Evolutionary conservation across 2,329 filamentous ascomycete genomes (phyloP).

Genomic region (Xylaria sp.): DNA sequence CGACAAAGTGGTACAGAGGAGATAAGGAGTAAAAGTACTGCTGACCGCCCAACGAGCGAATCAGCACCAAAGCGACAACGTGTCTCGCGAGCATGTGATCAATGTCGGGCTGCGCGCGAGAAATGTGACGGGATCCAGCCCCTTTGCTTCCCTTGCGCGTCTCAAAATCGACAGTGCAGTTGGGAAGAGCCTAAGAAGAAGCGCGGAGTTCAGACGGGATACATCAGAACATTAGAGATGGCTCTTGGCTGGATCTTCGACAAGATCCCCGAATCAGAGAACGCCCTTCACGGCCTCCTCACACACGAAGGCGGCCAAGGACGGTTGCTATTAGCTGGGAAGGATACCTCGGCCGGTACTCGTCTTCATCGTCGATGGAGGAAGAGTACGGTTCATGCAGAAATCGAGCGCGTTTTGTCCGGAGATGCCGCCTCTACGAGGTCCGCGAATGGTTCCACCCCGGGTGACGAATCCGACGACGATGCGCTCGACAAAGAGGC

Average conservation of each 20-base stretch:
- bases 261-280: constrained; percentile 69
- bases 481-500: constrained; percentile 46
- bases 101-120: constrained; percentile 74
- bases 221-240: constrained; percentile 78
- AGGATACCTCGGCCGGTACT: constrained; percentile 61
- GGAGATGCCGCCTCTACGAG: constrained; percentile 52
- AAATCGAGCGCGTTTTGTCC: constrained; percentile 72
- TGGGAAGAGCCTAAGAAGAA: constrained; percentile 81
- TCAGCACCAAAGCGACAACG: constrained; percentile 67
- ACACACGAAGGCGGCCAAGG: constrained; percentile 56
- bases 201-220: constrained; percentile 82
- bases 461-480: constrained; percentile 47
- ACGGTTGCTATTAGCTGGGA: constrained; percentile 62
- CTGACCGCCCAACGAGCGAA: constrained; percentile 20
- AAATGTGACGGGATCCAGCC: constrained; percentile 79
- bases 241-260: constrained; percentile 75
- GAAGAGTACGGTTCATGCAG: constrained; percentile 69
- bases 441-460: constrained; percentile 49
- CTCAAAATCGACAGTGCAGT: constrained; percentile 72
- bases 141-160: constrained; percentile 73
- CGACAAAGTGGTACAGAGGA: constrained; percentile 30
- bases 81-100: constrained; percentile 76
- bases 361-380: constrained; percentile 71
- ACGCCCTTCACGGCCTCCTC: constrained; percentile 66
- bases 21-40: constrained; percentile 23